These are phyloP conservation scores for Acer saccharum DNA, from an alignment of 345 rosid genomes.

Conservation along the genomic window DNA sequence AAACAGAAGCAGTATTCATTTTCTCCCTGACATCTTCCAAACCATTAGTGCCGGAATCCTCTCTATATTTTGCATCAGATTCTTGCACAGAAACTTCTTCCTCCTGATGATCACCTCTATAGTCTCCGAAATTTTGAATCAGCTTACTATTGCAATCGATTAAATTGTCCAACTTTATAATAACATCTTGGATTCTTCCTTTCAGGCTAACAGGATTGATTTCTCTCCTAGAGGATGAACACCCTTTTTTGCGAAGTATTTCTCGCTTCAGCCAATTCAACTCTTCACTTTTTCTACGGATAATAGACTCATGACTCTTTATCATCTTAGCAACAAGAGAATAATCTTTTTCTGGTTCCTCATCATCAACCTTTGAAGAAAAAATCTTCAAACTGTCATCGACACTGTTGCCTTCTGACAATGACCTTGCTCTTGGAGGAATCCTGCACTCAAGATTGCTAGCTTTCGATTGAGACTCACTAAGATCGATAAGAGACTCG, in stretches of 20 bases:
- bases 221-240: constrained; percentile 24
- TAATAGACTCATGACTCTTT: constrained; percentile 65
- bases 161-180: constrained; percentile 43
- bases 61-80: constrained; percentile 6
- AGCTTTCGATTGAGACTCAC: constrained; percentile 14
- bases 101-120: constrained; percentile 10
- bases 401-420: constrained; percentile 19
- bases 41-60: constrained; percentile 15
- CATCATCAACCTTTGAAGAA: constrained; percentile 10
- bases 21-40: constrained; percentile 51
- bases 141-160: constrained; percentile 33
- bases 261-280: constrained; percentile 26
- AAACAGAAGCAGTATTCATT: constrained; percentile 26
- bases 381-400: background rate
- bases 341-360: constrained; percentile 26
- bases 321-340: constrained; percentile 56
- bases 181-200: constrained; percentile 42
- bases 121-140: constrained; percentile 18
- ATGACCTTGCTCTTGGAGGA: constrained; percentile 22
- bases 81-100: constrained; percentile 1
- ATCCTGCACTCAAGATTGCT: constrained; percentile 4
- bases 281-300: constrained; percentile 52
- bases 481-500: constrained; percentile 32
- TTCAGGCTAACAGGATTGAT: constrained; percentile 30
- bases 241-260: constrained; percentile 22